Base-by-base conservation (phyloP, 78 protist genomes). In the Dictyostelium citrinum region DNA sequence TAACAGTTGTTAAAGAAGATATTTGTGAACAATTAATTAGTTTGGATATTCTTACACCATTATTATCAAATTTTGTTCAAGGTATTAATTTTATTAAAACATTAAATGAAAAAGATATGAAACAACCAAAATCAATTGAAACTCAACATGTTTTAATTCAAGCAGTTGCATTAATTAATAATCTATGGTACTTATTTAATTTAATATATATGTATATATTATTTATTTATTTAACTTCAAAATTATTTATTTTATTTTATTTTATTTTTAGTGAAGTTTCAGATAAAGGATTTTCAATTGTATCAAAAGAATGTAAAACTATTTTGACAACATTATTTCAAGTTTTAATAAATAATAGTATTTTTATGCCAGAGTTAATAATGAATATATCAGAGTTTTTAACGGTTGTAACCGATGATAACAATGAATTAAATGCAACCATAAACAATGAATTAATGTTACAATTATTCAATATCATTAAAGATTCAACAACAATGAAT, bases 111-210 rank as follows among this genome's bases (percentile, higher is more conserved):
- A 84, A 74, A 20, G 68, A 84, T 20, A 46, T 77, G 33, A 77
- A 46, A 33, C 33, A 14, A 27, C 43, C 22, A 14, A 55, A 74
- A 58, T 45, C 80, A n/a, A 10, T 85, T n/a, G 84, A 68, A 43
- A 17, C 24, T 27, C 93, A 88, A 88, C 93, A 88, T 64, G 83
- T 88, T 10, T 22, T 88, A 46, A 27, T 78, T 39, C 93, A 88
- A 78, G 24, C 85, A 7, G 35, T 88, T 14, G 51, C 93, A 12
- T 22, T 88, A 51, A 37, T 88, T 16, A 88, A 75, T n/a, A 88
- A 88, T 33, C 5, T 88, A 49, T 55, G 77, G 92, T 86, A 86
- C 5, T 55, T 77, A 29, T 39, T 39, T 5, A 11, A 8, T n/a
- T 75, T 17, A 55, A 11, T 75, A 39, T 41, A 14, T 39, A 17